These are phyloP conservation scores for Dillenia suffruticosa DNA, from an alignment of 164 flowering plant genomes.

Conservation along the genomic window DNA sequence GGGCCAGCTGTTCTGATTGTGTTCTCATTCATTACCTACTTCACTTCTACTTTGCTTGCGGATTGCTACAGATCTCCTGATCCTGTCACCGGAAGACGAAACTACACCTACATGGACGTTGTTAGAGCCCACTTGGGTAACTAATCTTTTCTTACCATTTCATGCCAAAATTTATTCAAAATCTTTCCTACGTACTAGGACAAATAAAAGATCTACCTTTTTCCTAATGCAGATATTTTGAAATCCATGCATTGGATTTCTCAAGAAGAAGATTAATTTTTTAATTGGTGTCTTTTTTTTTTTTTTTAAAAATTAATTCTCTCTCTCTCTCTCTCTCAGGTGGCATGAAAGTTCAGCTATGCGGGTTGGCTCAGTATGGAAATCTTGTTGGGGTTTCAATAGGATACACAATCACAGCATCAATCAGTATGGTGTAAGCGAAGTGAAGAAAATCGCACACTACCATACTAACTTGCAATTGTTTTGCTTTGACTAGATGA, in stretches of 20 bases:
- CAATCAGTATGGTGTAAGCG: constrained; percentile 97
- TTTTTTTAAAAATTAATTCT: neutral
- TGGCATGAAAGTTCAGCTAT: constrained; percentile 63
- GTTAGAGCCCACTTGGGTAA: constrained; percentile 78
- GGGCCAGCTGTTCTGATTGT: constrained; percentile 66
- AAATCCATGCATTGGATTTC: neutral
- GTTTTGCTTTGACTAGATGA: too few species aligned
- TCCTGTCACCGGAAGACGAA: constrained; percentile 73
- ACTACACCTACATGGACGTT: constrained; percentile 90
- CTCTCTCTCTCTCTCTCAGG: constrained; percentile 32
- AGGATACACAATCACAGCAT: constrained; percentile 95
- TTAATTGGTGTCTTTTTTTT: neutral
- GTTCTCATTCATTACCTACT: constrained; percentile 79
- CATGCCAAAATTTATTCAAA: neutral
- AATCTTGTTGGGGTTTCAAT: constrained; percentile 72
- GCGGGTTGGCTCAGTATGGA: constrained; percentile 83
- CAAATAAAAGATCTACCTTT: neutral
- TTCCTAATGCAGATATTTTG: too few species aligned
- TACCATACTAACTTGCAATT: too few species aligned
- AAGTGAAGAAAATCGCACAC: too few species aligned
- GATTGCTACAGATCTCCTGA: constrained; percentile 83
- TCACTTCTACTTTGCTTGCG: constrained; percentile 77
- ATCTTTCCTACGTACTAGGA: too few species aligned
- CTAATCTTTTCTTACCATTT: neutral
- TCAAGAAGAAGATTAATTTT: neutral